Percentiles rank a stretch among this genome's conserved stretches.
These are phyloP conservation scores for Suillus americanus DNA, from an alignment of 768 basidiomycete species.

Conservation along the genomic window DNA sequence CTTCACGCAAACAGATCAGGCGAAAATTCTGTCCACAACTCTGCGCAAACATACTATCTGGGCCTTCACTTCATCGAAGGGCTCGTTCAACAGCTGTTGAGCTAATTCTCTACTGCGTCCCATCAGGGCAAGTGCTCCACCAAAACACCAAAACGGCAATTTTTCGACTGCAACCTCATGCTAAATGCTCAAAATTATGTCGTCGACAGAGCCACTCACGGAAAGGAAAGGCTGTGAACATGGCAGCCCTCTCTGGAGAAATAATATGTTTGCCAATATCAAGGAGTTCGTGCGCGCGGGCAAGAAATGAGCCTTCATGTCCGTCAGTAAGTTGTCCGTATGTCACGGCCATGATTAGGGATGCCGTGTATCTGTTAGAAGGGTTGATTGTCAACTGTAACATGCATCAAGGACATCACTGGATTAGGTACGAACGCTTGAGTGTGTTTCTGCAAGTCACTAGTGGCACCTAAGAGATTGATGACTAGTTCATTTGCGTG, in stretches of 20 bases:
- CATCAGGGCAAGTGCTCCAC: too few species aligned
- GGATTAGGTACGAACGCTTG: slow-evolving; percentile 6
- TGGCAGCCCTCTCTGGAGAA: background rate
- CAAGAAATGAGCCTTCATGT: background rate
- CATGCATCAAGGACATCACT: background rate
- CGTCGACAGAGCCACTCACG: too few species aligned
- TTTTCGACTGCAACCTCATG: too few species aligned
- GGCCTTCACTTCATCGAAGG: too few species aligned
- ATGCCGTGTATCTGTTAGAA: background rate
- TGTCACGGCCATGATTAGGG: background rate
- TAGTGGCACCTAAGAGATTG: background rate
- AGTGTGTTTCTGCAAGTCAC: slow-evolving; percentile 12
- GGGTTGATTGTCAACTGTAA: background rate
- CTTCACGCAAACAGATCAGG: too few species aligned
- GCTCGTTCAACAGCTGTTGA: too few species aligned
- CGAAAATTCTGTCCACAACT: too few species aligned
- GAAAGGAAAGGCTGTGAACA: too few species aligned
- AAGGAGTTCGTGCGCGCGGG: background rate
- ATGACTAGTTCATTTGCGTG: slow-evolving; percentile 3
- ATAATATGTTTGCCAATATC: background rate
- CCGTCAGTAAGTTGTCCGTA: background rate
- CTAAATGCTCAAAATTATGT: too few species aligned
- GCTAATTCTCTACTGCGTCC: too few species aligned
- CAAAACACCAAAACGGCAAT: too few species aligned
- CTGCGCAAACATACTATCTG: too few species aligned